Evolutionary conservation across 805 yeast genomes (phyloP), one percentile per base, ranked within the genome.

Genomic region (Saturnispora halmiae): DNA sequence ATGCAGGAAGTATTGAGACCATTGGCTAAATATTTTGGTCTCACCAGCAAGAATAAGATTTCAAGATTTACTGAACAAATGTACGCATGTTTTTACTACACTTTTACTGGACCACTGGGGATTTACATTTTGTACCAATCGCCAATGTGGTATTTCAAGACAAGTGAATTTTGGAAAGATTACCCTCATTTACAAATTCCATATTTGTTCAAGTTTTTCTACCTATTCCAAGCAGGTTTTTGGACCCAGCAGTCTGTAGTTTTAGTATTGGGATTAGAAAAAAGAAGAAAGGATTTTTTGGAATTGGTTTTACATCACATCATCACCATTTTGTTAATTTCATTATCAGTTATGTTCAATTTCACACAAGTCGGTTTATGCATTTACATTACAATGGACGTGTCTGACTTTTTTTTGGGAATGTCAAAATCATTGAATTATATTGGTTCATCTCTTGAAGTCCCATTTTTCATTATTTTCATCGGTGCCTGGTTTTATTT

Each of bases 221-320:
- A 92, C 59, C 67, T 92, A 46, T 77, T 83, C 31, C 97, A 92
- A 65, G 96, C 97, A 5, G 82, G 96, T 4, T 92, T 86, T 62
- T 92, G 99, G 99, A 78, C 87, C 18, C 99, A 92, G 66, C 98
- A 92, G 64, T 79, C 94, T 1, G 77, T 83, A 31, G 82, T 92
- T 25, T 68, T 92, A 48, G 64, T 77, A 34, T 69, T 92, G 48
- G 95, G 82, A 60, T 70, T 92, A 46, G 99, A 92, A 63, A 85
- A 85, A 60, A 97, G 96, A 43, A 75, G 99, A 61, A 88, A 87
- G 62, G 99, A 92, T 60, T 88, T 79, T 64, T 67, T 78, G 52
- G 98, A 92, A 63, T 72, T 92, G 46, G 84, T 90, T 30, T 78
- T 85, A 61, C 99, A 92, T 62, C 99, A 92, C 60, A 73, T 92